Percentiles rank a stretch among this genome's conserved stretches.
Evolutionary conservation across 2,329 filamentous ascomycete species (phyloP).

Genomic region (Aureobasidium sp.): DNA sequence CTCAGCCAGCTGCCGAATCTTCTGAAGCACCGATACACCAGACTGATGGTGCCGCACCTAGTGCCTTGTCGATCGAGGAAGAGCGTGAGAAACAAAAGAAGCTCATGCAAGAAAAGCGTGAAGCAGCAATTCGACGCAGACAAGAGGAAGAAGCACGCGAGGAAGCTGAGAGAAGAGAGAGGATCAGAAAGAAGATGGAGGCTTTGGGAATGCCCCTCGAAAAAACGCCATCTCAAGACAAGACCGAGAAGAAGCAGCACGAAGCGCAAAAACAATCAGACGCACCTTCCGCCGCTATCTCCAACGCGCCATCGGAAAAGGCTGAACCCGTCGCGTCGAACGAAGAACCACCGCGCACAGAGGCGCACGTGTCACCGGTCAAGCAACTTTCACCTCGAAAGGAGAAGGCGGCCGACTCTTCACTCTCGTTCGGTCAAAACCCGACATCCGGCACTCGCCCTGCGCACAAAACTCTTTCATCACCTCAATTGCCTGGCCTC

Average conservation of each 20-base stretch:
- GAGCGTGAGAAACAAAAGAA: slow-evolving; percentile 18
- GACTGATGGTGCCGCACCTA: slow-evolving; percentile 16
- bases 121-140: slow-evolving; percentile 60
- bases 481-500: slow-evolving; percentile 12
- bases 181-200: slow-evolving; percentile 65
- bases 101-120: slow-evolving; percentile 63
- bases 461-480: background rate
- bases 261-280: slow-evolving; percentile 5
- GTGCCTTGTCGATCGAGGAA: slow-evolving; percentile 16
- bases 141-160: slow-evolving; percentile 63
- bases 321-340: slow-evolving; percentile 18
- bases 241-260: slow-evolving; percentile 4
- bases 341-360: slow-evolving; percentile 5
- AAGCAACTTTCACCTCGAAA: slow-evolving; percentile 10
- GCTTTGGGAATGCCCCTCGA: slow-evolving; percentile 53
- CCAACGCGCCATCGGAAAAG: slow-evolving; percentile 17
- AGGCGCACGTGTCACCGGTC: slow-evolving; percentile 18
- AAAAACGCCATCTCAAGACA: slow-evolving; percentile 16
- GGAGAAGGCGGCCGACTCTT: slow-evolving; percentile 6
- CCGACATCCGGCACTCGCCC: slow-evolving; percentile 36
- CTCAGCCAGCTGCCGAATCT: slow-evolving; percentile 26
- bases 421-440: slow-evolving; percentile 30
- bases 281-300: slow-evolving; percentile 4
- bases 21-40: slow-evolving; percentile 13
- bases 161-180: slow-evolving; percentile 63